Evolutionary conservation across 2,329 filamentous ascomycete genomes (phyloP).

Genomic region (Neonectria ditissima): DNA sequence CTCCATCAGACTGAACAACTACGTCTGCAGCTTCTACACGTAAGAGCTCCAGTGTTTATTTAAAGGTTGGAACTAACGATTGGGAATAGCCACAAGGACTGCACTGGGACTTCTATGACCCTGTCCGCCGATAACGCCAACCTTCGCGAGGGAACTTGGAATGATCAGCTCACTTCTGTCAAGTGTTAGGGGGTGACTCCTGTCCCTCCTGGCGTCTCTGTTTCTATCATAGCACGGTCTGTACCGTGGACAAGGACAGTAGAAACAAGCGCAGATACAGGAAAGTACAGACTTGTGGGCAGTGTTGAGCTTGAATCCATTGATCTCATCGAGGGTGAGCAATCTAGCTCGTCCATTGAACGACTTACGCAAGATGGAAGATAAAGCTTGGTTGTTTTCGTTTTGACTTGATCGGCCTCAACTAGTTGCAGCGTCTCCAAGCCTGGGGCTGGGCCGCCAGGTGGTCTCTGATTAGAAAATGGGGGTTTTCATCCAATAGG

Average conservation of each 20-base stretch:
- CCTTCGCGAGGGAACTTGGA: background rate
- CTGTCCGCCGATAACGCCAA: background rate
- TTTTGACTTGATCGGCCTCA: slow-evolving; percentile 1
- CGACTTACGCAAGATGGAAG: background rate
- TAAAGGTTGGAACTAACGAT: background rate
- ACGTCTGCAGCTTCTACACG: slow-evolving; percentile 3
- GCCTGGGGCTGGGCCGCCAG: no score
- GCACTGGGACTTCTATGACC: background rate
- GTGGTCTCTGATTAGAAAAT: background rate
- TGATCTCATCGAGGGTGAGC: background rate
- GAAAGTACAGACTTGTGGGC: background rate
- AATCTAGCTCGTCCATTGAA: slow-evolving; percentile 1
- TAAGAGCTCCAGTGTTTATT: background rate
- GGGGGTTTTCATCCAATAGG: background rate
- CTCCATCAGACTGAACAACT: background rate
- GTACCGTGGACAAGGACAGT: background rate
- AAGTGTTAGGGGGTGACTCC: background rate
- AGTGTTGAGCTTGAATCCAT: background rate
- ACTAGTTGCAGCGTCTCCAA: no score
- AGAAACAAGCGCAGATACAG: background rate
- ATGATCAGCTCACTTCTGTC: slow-evolving; percentile 1
- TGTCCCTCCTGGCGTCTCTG: background rate
- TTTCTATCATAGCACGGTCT: background rate
- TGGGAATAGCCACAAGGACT: background rate
- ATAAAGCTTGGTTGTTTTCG: background rate